Evolutionary conservation across 495 filamentous ascomycete genomes (phyloP).

Genomic region (Penicillium silybi): DNA sequence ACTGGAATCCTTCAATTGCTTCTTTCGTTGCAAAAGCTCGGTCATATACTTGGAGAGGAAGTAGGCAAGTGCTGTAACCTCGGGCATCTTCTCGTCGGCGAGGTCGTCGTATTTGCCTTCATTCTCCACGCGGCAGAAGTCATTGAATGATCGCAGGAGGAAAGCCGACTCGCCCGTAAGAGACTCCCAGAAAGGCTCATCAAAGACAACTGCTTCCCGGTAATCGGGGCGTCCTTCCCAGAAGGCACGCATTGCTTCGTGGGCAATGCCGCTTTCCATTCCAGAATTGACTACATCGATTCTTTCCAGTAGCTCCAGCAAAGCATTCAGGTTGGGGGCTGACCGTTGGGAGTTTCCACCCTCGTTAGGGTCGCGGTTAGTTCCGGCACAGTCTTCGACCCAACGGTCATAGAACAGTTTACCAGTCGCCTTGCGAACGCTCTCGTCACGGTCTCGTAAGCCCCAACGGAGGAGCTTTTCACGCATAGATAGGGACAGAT

Average conservation of each 20-base stretch:
- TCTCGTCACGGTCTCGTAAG: conserved; percentile 89
- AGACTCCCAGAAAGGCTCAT: conserved; percentile 83
- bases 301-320: conserved; percentile 88
- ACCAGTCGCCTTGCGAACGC: conserved; percentile 84
- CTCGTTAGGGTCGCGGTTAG: conserved; percentile 46
- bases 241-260: conserved; percentile 91
- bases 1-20: conserved; percentile 47
- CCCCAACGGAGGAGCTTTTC: conserved; percentile 97
- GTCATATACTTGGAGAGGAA: conserved; percentile 76
- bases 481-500: conserved; percentile 90
- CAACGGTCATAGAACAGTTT: conserved; percentile 90
- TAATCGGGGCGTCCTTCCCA: conserved; percentile 95
- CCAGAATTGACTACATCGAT: conserved; percentile 91
- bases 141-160: conserved; percentile 85
- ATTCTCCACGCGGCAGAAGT: conserved; percentile 73
- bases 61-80: conserved; percentile 83
- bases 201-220: conserved; percentile 72
- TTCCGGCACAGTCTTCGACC: conserved; percentile 87
- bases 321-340: conserved; percentile 64
- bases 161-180: conserved; percentile 84
- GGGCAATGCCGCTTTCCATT: conserved; percentile 80
- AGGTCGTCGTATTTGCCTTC: conserved; percentile 66
- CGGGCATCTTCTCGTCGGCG: conserved; percentile 89
- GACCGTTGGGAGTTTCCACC: conserved; percentile 44
- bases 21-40: conserved; percentile 65